phyloP scores from a whole-genome alignment of 805 yeast species.

The Starmerella roubikii region DNA sequence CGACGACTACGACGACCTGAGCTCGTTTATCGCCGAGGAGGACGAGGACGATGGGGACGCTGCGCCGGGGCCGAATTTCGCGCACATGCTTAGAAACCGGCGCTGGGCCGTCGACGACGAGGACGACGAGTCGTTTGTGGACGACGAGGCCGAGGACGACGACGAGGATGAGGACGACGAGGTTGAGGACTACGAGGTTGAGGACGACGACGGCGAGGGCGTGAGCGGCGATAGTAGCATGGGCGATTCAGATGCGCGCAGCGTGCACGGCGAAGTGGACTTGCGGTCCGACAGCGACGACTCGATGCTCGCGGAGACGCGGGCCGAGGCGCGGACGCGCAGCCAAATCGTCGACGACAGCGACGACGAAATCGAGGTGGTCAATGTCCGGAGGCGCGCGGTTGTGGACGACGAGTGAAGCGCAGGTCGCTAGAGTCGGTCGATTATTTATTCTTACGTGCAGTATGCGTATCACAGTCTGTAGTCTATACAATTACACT shows the following conservation, averaged over 20 bases:
- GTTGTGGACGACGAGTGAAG: conserved; percentile 4
- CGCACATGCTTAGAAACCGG: not conserved
- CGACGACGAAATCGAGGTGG: conserved; percentile 8
- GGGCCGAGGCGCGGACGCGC: not conserved
- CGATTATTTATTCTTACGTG: too few relatives aligned
- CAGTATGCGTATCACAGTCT: too few relatives aligned
- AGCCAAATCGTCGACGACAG: not conserved
- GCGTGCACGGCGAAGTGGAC: not conserved
- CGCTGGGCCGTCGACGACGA: not conserved
- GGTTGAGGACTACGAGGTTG: not conserved
- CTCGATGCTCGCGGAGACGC: conserved; percentile 4
- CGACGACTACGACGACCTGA: conserved; percentile 1
- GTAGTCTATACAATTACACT: too few relatives aligned
- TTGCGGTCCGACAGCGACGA: conserved; percentile 3
- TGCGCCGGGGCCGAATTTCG: not conserved
- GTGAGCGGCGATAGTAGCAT: not conserved
- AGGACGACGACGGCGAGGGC: not conserved
- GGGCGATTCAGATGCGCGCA: not conserved
- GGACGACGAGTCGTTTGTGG: not conserved
- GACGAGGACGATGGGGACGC: conserved; percentile 6
- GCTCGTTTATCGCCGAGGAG: conserved; percentile 3
- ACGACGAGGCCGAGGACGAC: not conserved
- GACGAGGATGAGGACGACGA: not conserved
- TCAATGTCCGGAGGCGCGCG: not conserved
- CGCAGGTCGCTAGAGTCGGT: too few relatives aligned